Conservation (phyloP, 257 asterid species). For the Ehretia macrophylla region DNA sequence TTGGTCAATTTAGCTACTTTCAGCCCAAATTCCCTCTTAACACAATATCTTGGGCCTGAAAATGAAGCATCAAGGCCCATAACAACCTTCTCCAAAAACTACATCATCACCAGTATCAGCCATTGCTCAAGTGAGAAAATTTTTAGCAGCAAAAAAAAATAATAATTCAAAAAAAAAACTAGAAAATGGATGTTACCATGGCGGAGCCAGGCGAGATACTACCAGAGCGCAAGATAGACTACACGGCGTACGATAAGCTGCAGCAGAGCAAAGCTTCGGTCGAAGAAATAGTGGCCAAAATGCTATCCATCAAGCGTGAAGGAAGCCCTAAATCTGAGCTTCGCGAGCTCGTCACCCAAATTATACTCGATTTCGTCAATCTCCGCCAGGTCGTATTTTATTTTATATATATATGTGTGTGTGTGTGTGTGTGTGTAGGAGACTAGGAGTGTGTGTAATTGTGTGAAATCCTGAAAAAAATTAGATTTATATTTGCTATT, state of each 20-base stretch:
- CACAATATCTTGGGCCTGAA: no score
- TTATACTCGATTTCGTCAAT: slow-evolving; percentile 72
- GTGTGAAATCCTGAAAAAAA: no score
- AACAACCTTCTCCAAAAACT: no score
- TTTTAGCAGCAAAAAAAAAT: background rate
- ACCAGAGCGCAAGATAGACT: slow-evolving; percentile 80
- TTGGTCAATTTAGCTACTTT: no score
- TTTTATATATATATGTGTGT: background rate
- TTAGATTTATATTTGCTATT: no score
- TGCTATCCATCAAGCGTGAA: slow-evolving; percentile 66
- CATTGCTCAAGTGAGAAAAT: no score
- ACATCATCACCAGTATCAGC: no score
- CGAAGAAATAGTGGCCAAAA: slow-evolving; percentile 68
- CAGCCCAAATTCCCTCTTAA: no score
- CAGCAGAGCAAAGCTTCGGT: slow-evolving; percentile 50
- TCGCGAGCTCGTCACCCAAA: slow-evolving; percentile 70
- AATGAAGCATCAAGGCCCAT: no score
- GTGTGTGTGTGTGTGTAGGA: no score
- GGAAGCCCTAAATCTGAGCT: slow-evolving; percentile 56
- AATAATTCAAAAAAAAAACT: slow-evolving; percentile 33
- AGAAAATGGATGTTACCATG: slow-evolving; percentile 77
- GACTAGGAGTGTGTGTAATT: no score
- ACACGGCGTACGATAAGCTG: slow-evolving; percentile 62
- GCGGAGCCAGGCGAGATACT: slow-evolving; percentile 90
- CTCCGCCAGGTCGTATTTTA: slow-evolving; percentile 73